These are phyloP conservation scores for Coniochaeta ligniaria DNA, from an alignment of 2,329 filamentous ascomycete genomes.

Conservation along the genomic window DNA sequence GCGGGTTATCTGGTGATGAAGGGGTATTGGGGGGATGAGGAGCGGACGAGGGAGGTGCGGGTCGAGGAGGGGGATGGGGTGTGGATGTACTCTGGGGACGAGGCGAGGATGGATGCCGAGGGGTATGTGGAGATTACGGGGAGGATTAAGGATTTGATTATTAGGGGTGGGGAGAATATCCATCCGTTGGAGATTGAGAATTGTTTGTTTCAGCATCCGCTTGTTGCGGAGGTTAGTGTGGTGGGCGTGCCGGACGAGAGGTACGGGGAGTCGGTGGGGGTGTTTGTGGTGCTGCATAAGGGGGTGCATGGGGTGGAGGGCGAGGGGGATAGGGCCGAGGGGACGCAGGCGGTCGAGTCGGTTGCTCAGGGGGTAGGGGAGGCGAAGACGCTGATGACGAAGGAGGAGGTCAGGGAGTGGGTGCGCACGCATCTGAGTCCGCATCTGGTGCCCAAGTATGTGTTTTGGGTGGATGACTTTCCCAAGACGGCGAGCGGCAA, in stretches of 20 bases:
- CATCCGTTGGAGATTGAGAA: slow-evolving; percentile 92
- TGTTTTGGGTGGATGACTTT: slow-evolving; percentile 82
- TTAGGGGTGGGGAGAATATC: slow-evolving; percentile 92
- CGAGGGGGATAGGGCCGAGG: slow-evolving; percentile 15
- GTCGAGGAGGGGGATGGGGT: slow-evolving; percentile 40
- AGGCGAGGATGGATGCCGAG: slow-evolving; percentile 74
- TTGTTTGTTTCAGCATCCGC: slow-evolving; percentile 66
- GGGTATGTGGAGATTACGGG: slow-evolving; percentile 88
- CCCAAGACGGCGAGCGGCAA: slow-evolving; percentile 96
- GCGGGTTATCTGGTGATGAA: slow-evolving; percentile 86
- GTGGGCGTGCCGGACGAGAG: slow-evolving; percentile 75
- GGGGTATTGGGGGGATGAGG: slow-evolving; percentile 76
- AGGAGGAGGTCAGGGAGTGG: slow-evolving; percentile 61
- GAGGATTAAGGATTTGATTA: slow-evolving; percentile 91
- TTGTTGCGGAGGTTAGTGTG: slow-evolving; percentile 69
- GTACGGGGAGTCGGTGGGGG: slow-evolving; percentile 82
- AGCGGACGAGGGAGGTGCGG: slow-evolving; percentile 61
- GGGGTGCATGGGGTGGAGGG: slow-evolving; percentile 21
- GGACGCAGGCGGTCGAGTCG: slow-evolving; percentile 4
- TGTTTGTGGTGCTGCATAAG: slow-evolving; percentile 61
- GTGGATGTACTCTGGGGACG: slow-evolving; percentile 94
- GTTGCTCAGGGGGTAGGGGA: slow-evolving; percentile 6
- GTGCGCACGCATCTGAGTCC: slow-evolving; percentile 60
- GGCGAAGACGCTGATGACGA: slow-evolving; percentile 31
- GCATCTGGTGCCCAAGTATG: slow-evolving; percentile 78